Conservation (phyloP, 2,329 filamentous ascomycete genomes). For the Sodiomyces alkalinus region DNA sequence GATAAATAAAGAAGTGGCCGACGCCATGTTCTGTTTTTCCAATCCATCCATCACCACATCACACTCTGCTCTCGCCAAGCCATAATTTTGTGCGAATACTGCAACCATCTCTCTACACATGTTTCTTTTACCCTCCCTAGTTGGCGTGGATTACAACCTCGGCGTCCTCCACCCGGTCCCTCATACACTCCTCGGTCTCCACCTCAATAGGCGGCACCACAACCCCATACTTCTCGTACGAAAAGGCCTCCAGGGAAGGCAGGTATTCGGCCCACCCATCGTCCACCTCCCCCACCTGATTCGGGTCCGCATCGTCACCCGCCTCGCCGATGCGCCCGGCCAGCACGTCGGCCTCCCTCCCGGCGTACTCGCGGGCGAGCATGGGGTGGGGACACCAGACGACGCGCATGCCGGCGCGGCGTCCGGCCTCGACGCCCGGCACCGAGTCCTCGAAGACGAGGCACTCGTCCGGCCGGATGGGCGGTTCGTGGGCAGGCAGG, state of each 20-base stretch:
- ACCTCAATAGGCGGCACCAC: slow-evolving; percentile 18
- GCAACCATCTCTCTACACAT: too few species aligned
- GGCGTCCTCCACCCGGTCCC: not conserved
- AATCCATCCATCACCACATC: too few species aligned
- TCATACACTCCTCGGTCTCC: not conserved
- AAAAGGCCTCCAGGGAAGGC: slow-evolving; percentile 34
- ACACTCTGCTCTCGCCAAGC: too few species aligned
- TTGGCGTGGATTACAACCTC: not conserved
- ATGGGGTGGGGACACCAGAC: slow-evolving; percentile 82
- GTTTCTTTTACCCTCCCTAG: too few species aligned
- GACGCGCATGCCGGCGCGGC: slow-evolving; percentile 87
- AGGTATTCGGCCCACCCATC: slow-evolving; percentile 49
- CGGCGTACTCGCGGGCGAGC: slow-evolving; percentile 59
- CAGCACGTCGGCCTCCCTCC: slow-evolving; percentile 65
- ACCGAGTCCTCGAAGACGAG: slow-evolving; percentile 95
- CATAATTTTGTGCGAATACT: too few species aligned
- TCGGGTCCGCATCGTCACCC: slow-evolving; percentile 33
- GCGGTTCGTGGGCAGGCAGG: slow-evolving; percentile 43
- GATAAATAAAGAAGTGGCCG: too few species aligned
- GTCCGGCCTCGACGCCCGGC: slow-evolving; percentile 77
- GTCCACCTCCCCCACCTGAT: slow-evolving; percentile 39
- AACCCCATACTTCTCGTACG: slow-evolving; percentile 45
- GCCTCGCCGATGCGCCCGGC: slow-evolving; percentile 66
- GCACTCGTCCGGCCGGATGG: slow-evolving; percentile 71
- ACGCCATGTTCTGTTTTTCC: too few species aligned